Evolutionary conservation across 2,329 filamentous ascomycete genomes (phyloP), one percentile per base, ranked within the genome.

Genomic region (Scopulariopsis brevicaulis): DNA sequence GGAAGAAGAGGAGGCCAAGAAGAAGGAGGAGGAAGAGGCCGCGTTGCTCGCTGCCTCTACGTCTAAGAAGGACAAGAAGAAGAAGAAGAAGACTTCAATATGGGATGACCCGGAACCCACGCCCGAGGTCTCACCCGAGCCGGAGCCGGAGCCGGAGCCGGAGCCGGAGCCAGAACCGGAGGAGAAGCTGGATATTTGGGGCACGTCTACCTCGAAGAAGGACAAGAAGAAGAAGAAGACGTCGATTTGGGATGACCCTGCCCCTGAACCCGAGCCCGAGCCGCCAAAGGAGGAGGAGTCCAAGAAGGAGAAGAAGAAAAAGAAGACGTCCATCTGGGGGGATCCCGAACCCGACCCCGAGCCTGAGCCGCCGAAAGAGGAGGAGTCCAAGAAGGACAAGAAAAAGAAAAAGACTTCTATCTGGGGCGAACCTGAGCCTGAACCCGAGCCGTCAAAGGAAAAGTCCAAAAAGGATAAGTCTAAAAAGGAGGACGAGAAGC

Each of bases 401-500:
- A 77, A 77, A 63, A 74, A 74, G 61, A 72, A 66, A 58, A 60
- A 59, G 57, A 25, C 53, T 40, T 28, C 59, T n/a, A 58, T 51
- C 14, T 50, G 57, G n/a, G 65, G 65, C 32, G 63, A 66, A 3
- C 22, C 50, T 2, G 61, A 53, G 40, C 40, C 50, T 10, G 60
- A 68, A 32, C 61, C 64, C 12, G 63, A 64, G 3, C 67, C 68
- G 24, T 62, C 64, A 18, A 62, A 62, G 28, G 59, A 63, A 4
- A 64, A 65, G 8, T 24, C 46, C n/a, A 22, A n/a, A n/a, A 50
- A 50, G 22, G 46, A 57, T 48, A 58, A 58, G 63, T 68, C 22
- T n/a, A 77, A 77, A 63, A 74, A 74, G 61, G 71, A 66, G 25
- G 52, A 46, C 62, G 62, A 8, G 64, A 63, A 53, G 64, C 60